Base-by-base conservation (phyloP, 2,329 filamentous ascomycete species). In the Emmonsiellopsis sp. region DNA sequence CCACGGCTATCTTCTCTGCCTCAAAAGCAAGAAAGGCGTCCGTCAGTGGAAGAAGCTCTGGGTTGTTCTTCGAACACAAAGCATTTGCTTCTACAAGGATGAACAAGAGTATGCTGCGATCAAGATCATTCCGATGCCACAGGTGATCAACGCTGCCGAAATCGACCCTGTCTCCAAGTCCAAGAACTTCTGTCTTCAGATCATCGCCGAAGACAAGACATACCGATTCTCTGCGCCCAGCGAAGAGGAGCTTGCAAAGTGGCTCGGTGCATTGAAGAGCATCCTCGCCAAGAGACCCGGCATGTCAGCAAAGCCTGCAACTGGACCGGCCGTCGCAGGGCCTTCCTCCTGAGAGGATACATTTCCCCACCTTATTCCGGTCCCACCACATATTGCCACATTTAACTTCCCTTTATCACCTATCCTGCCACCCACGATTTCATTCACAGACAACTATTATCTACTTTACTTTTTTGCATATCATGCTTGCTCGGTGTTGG, bases 1-100 rank as follows among this genome's bases (percentile, higher is more conserved):
- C 80, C 90, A 97, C 66, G 91, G 92, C 50, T 91, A 89, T 78
- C 81, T 97, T 34, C 87, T 88, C 69, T 83, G 89, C 57, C 80
- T 96, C 54, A 89, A 88, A 62, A 87, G 85, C 57, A 91, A 89
- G 63, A 69, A 70, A 46, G 89, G 90, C 7, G 82, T 98, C 52
- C 84, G 87, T 46, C 87, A 95, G 64, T 98, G 93, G 93, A 96
- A 95, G 76, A 86, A 89, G 62, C 79, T 90, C 55, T 97, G 93
- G 93, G 87, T 86, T 10, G 93, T 97, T 0, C 79, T 98, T 50
- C 87, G 93, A 34, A 86, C 89, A 1, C 84, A 86, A 50, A 90
- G 87, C 58, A 76, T 98, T 34, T 87, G 89, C 13, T 80, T 97
- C 30, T 98, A 98, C 77, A 96, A 96, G 70, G 86, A 94, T 65